Evolutionary conservation across 257 asterid genomes (phyloP).

Genomic region (Ballota nigra): DNA sequence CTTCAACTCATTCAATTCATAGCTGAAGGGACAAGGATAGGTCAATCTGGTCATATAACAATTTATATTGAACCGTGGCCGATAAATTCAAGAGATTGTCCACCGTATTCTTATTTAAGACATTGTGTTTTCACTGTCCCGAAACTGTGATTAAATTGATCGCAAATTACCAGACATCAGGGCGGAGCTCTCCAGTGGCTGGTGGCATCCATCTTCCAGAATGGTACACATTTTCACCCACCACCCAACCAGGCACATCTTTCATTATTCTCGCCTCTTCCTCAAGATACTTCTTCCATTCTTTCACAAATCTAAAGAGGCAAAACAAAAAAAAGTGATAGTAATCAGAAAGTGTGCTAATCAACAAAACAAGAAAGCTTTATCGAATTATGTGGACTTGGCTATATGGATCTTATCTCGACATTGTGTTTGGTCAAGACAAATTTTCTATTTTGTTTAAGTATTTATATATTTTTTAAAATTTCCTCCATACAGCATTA

Average conservation of each 20-base stretch:
- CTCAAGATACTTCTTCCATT: conserved; percentile 54
- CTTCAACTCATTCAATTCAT: not conserved
- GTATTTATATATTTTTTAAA: not conserved
- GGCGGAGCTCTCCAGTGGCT: conserved; percentile 90
- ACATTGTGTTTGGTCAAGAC: not conserved
- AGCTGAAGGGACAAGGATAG: not conserved
- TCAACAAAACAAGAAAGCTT: not conserved
- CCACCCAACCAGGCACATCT: conserved; percentile 96
- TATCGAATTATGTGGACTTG: not conserved
- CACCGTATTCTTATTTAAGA: not conserved
- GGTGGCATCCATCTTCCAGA: conserved; percentile 99
- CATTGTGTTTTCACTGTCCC: not conserved
- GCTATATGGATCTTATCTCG: not conserved
- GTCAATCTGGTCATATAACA: not conserved
- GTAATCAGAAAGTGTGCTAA: not conserved
- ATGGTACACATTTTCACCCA: conserved; percentile 89
- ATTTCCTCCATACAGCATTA: not conserved
- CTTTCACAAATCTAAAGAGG: conserved; percentile 2
- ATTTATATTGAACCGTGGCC: not conserved
- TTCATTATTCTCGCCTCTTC: conserved; percentile 95
- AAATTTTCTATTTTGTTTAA: not conserved
- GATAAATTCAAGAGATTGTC: not conserved
- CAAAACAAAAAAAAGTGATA: not conserved
- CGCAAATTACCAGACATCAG: conserved; percentile 68
- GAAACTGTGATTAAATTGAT: no score